Conservation (phyloP, 139 green algal species). For the Spirogloea muscicola region DNA sequence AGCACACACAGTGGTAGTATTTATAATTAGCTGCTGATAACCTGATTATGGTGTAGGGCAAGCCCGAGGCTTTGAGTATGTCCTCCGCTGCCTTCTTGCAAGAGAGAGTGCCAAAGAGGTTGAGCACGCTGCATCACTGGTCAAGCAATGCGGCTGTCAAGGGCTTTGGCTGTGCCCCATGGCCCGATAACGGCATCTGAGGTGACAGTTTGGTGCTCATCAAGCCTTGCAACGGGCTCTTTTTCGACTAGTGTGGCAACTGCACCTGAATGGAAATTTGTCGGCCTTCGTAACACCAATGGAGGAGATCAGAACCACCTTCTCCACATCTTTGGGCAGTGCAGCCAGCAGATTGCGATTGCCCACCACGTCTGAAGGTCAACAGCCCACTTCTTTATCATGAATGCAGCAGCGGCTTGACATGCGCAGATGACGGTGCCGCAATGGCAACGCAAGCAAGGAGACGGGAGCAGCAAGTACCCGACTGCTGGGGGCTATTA, state of each 20-base stretch:
- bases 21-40: background rate
- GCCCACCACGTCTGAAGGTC: background rate
- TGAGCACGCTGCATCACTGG: constrained; percentile 81
- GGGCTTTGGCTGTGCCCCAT: background rate
- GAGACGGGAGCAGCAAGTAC: background rate
- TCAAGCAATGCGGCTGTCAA: background rate
- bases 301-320: constrained; percentile 82
- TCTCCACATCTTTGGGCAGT: constrained; percentile 51
- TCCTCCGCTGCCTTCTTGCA: constrained; percentile 81
- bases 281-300: constrained; percentile 75
- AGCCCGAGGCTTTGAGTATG: constrained; percentile 54
- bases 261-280: constrained; percentile 8
- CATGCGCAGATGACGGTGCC: background rate
- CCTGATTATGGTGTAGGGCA: constrained; percentile 89
- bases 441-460: background rate
- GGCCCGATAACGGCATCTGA: too few species aligned
- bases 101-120: constrained; percentile 90
- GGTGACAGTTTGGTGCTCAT: background rate
- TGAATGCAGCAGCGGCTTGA: background rate
- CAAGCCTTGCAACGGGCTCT: background rate
- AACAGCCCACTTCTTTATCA: background rate
- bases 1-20: constrained; percentile 35
- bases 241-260: constrained; percentile 6
- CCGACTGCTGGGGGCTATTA: constrained; percentile 39
- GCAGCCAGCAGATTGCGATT: constrained; percentile 18